These are phyloP conservation scores for Athelia psychrophila DNA, from an alignment of 1,284 basidiomycete genomes.

Conservation along the genomic window DNA sequence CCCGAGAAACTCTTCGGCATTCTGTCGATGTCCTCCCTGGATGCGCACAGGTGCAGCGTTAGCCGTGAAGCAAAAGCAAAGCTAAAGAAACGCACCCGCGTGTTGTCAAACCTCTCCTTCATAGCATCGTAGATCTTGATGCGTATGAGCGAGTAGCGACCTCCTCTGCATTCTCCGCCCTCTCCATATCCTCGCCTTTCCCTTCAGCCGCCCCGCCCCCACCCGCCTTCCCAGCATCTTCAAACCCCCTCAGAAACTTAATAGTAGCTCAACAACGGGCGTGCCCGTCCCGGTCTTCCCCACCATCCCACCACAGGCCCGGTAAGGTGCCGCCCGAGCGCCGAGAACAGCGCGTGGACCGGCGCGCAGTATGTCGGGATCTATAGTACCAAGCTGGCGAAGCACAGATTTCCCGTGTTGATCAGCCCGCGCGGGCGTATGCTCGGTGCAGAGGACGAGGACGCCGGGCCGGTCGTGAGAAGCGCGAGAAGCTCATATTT, in stretches of 20 bases:
- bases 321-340: slow-evolving; percentile 57
- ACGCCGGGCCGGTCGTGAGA: slow-evolving; percentile 46
- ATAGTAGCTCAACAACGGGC: slow-evolving; percentile 85
- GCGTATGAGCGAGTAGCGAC: slow-evolving; percentile 74
- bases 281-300: slow-evolving; percentile 39
- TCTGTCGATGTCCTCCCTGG: slow-evolving; percentile 92
- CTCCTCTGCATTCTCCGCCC: slow-evolving; percentile 39
- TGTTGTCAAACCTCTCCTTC: slow-evolving; percentile 90
- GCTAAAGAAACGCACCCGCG: slow-evolving; percentile 62
- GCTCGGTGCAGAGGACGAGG: slow-evolving; percentile 28
- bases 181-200: slow-evolving; percentile 3
- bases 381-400: slow-evolving; percentile 93
- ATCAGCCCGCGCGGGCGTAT: slow-evolving; percentile 81
- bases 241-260: slow-evolving; percentile 82
- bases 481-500: slow-evolving; percentile 57
- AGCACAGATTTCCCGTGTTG: slow-evolving; percentile 98
- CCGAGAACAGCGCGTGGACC: slow-evolving; percentile 79
- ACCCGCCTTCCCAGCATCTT: slow-evolving; percentile 18
- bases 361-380: slow-evolving; percentile 87
- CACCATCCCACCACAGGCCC: slow-evolving; percentile 31
- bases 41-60: slow-evolving; percentile 5
- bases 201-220: slow-evolving; percentile 27
- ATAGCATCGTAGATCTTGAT: slow-evolving; percentile 94
- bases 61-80: slow-evolving; percentile 1
- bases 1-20: slow-evolving; percentile 98